Evolutionary conservation across 805 yeast genomes (phyloP).

Genomic region (Debaryomyces hansenii): DNA sequence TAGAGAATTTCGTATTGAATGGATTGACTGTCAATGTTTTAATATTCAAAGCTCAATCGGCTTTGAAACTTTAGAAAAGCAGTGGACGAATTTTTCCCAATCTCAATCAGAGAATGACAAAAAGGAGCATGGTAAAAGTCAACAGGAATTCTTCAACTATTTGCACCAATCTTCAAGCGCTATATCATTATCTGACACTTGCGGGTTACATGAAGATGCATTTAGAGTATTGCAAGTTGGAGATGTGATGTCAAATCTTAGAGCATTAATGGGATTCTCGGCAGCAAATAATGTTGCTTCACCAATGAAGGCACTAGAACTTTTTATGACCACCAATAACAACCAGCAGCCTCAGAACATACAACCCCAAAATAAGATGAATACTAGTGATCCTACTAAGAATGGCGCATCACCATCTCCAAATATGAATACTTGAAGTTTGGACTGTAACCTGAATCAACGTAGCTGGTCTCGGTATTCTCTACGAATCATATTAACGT

Average conservation of each 20-base stretch:
- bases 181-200: slow-evolving; percentile 47
- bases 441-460: slow-evolving; percentile 3
- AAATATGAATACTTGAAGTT: slow-evolving; percentile 1
- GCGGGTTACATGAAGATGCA: slow-evolving; percentile 65
- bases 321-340: slow-evolving; percentile 28
- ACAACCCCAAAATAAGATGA: slow-evolving; percentile 4
- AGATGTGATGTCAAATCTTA: slow-evolving; percentile 73
- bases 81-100: slow-evolving; percentile 20
- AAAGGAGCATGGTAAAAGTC: slow-evolving; percentile 10
- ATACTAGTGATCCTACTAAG: background rate
- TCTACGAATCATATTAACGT: no score
- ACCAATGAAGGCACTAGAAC: slow-evolving; percentile 56
- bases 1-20: slow-evolving; percentile 64
- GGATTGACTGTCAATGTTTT: slow-evolving; percentile 57
- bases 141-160: slow-evolving; percentile 18
- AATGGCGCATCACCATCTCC: background rate
- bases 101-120: slow-evolving; percentile 1
- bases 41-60: slow-evolving; percentile 27
- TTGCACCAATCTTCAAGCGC: slow-evolving; percentile 37
- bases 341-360: slow-evolving; percentile 19
- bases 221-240: slow-evolving; percentile 73
- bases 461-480: background rate
- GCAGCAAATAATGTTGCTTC: slow-evolving; percentile 46
- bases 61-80: slow-evolving; percentile 23
- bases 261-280: slow-evolving; percentile 62